Conservation (phyloP, 2,329 filamentous ascomycete species). For the Hymenoscyphus occultus region DNA sequence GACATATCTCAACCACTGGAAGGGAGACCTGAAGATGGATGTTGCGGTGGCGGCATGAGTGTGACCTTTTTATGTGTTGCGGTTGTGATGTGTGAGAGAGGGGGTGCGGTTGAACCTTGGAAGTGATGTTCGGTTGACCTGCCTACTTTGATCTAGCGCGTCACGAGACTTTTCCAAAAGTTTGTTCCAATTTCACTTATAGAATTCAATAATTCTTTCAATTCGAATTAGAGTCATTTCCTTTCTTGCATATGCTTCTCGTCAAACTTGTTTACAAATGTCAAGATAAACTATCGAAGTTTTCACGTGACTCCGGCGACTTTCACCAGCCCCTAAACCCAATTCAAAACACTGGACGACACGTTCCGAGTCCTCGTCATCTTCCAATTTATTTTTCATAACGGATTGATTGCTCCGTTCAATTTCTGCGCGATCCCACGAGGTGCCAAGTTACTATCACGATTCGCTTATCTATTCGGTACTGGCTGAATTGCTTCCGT, state of each 20-base stretch:
- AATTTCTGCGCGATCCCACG: not conserved
- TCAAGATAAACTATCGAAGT: no score
- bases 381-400: not conserved
- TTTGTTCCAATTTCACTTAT: not conserved
- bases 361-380: not conserved
- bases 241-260: no score
- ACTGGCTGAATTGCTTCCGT: slow-evolving; percentile 6
- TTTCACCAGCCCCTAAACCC: not conserved
- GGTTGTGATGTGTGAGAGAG: not conserved
- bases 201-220: not conserved
- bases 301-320: no score
- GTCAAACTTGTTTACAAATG: no score
- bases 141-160: not conserved
- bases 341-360: not conserved
- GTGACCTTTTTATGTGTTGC: not conserved
- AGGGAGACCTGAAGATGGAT: not conserved
- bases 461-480: not conserved
- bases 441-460: slow-evolving; percentile 3
- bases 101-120: not conserved
- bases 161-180: slow-evolving; percentile 1
- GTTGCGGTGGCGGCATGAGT: not conserved
- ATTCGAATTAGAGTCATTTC: not conserved
- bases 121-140: not conserved
- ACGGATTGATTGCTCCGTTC: not conserved
- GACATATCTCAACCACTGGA: slow-evolving; percentile 5